Percentiles rank a stretch among this genome's conserved stretches.
Evolutionary conservation across 805 yeast species (phyloP).

Genomic region (Brettanomyces anomalus): DNA sequence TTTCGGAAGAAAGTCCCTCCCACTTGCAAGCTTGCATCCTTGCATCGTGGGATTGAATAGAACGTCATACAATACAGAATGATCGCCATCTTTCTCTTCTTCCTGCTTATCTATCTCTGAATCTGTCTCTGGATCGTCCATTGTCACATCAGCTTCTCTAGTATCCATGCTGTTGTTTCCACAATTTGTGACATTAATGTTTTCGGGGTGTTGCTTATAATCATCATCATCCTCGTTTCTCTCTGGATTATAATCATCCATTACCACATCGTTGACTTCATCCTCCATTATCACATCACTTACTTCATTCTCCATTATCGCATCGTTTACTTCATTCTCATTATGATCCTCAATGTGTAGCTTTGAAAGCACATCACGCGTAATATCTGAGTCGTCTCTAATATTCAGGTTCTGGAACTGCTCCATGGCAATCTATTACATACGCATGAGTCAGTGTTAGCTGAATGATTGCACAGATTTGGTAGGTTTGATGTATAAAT

Average conservation of each 20-base stretch:
- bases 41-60: conserved; percentile 1
- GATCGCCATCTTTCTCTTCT: not conserved
- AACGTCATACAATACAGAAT: not conserved
- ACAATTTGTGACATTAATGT: too few relatives aligned
- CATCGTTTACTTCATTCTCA: not conserved
- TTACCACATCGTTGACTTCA: not conserved
- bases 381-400: not conserved
- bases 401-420: not conserved
- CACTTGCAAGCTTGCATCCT: conserved; percentile 2
- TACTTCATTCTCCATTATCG: not conserved
- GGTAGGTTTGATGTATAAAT: too few relatives aligned
- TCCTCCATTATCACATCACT: not conserved
- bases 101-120: not conserved
- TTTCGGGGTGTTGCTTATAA: too few relatives aligned
- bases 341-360: not conserved
- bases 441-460: too few relatives aligned
- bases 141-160: not conserved
- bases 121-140: not conserved
- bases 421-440: too few relatives aligned
- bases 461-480: too few relatives aligned
- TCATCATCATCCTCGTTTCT: too few relatives aligned
- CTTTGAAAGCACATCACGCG: not conserved
- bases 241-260: too few relatives aligned
- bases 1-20: not conserved
- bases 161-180: not conserved